Evolutionary conservation across 2,329 filamentous ascomycete species (phyloP).

Genomic region (Monosporascus sp.): DNA sequence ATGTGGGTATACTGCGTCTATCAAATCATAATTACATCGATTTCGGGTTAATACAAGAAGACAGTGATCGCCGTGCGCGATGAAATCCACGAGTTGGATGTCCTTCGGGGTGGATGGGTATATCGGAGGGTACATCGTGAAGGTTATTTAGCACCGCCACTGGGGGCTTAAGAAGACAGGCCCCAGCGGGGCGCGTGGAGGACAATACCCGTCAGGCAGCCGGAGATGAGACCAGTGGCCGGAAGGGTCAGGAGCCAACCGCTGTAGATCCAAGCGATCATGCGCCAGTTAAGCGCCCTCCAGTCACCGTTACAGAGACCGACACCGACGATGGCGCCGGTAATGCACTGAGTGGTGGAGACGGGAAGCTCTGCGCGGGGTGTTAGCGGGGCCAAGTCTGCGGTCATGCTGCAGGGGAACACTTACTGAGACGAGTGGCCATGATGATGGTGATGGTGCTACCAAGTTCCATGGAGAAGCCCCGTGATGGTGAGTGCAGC

Average conservation of each 20-base stretch:
- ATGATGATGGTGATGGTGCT: conserved; percentile 58
- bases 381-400: not conserved
- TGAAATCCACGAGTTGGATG: not conserved
- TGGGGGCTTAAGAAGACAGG: not conserved
- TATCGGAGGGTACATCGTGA: not conserved
- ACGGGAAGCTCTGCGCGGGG: conserved; percentile 45
- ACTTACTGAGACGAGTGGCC: conserved; percentile 51
- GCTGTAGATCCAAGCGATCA: conserved; percentile 53
- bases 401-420: not conserved
- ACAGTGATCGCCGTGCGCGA: too few relatives aligned
- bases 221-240: conserved; percentile 49
- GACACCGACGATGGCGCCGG: conserved; percentile 56
- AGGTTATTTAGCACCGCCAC: not conserved
- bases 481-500: conserved; percentile 55
- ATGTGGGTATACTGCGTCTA: not conserved
- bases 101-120: too few relatives aligned
- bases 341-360: conserved; percentile 61
- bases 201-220: conserved; percentile 56
- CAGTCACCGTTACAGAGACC: conserved; percentile 55
- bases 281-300: conserved; percentile 57
- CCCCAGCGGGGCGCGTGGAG: conserved; percentile 54
- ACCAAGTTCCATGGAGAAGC: conserved; percentile 56
- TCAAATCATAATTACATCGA: too few relatives aligned
- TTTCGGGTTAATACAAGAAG: too few relatives aligned
- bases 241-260: conserved; percentile 59